Base-by-base conservation (phyloP, 2,329 filamentous ascomycete genomes). In the Truncatella angustata region DNA sequence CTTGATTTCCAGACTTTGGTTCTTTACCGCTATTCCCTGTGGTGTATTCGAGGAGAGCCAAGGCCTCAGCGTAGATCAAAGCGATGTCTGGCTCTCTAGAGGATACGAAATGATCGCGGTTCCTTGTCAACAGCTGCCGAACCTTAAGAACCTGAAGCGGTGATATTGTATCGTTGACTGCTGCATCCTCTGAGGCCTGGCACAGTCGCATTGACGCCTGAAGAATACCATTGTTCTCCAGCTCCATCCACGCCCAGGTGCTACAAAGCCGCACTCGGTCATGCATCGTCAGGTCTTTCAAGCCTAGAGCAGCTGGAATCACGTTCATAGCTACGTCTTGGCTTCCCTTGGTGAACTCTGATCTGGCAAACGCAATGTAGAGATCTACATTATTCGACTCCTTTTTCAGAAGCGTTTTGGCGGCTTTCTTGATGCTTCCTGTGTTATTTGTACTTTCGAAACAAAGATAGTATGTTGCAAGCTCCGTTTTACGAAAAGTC, bases 291-390 rank as follows among this genome's bases (percentile, higher is more conserved):
- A 60, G 57, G 32, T 44, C 26, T 20, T 56, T 63, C n/a, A 71
- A 54, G 11, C 64, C 14, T 11, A 90, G 73, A 2, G 90, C 86
- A 1, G 87, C 86, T 1, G 76, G 66, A 60, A 93, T 80, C 0
- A 94, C 84, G 48, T 82, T 84, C 20, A 76, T 71, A 4, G 87
- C 85, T 43, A 82, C 73, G 1, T 81, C 75, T 1, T 64, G 58
- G 21, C 87, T 85, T 0, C 77, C 81, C 26, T 78, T 78, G 1
- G 74, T 73, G 58, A 71, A 77, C 67, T 96, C 90, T 3, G 91
- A 82, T 12, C 90, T 70, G 0, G 87, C 90, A 63, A 93, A 96
- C 0, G 85, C 83, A 58, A 91, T 88, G 69, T 95, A 97, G 0
- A 97, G 73, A 12, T 76, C 73, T 3, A 89, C 66, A 59, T 84